Evolutionary conservation across 2,329 filamentous ascomycete species (phyloP).

Genomic region (Tolypocladium pustulatum): DNA sequence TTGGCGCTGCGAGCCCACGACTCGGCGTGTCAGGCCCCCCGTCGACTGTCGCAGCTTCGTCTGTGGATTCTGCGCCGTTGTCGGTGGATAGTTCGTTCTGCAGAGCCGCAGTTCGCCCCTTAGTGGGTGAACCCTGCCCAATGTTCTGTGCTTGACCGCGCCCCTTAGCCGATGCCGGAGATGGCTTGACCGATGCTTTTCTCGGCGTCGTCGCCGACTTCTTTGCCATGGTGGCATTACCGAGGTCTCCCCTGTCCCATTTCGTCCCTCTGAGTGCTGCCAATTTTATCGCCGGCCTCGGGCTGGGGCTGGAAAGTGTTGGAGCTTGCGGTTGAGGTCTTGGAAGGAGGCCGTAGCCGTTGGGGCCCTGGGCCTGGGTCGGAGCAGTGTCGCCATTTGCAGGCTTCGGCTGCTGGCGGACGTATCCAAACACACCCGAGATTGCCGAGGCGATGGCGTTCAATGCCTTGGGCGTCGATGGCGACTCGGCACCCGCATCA

Average conservation of each 20-base stretch:
- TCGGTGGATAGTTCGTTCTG: not conserved
- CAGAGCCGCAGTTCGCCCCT: not conserved
- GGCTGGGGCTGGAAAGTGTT: conserved; percentile 4
- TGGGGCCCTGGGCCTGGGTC: not conserved
- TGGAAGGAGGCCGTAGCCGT: conserved; percentile 1
- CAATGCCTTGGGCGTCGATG: conserved; percentile 18
- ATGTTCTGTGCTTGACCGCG: not conserved
- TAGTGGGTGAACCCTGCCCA: not conserved
- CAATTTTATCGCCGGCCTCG: conserved; percentile 22
- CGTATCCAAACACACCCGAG: conserved; percentile 15
- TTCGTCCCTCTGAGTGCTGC: conserved; percentile 24
- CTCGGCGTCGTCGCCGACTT: conserved; percentile 10
- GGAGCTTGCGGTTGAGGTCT: conserved; percentile 1
- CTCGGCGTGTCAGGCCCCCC: conserved; percentile 1
- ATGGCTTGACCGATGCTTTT: not conserved
- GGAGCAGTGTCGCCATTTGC: not conserved
- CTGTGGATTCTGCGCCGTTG: not conserved
- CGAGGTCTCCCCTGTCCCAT: conserved; percentile 23
- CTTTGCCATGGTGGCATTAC: not conserved
- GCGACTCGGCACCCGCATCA: conserved; percentile 10
- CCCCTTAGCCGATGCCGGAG: not conserved
- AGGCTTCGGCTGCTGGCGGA: conserved; percentile 7
- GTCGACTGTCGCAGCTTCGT: conserved; percentile 3
- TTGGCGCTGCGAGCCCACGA: not conserved
- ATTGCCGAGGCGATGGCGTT: conserved; percentile 21